Base-by-base conservation (phyloP, 305 asterid genomes). In the Solanum hybrid region DNA sequence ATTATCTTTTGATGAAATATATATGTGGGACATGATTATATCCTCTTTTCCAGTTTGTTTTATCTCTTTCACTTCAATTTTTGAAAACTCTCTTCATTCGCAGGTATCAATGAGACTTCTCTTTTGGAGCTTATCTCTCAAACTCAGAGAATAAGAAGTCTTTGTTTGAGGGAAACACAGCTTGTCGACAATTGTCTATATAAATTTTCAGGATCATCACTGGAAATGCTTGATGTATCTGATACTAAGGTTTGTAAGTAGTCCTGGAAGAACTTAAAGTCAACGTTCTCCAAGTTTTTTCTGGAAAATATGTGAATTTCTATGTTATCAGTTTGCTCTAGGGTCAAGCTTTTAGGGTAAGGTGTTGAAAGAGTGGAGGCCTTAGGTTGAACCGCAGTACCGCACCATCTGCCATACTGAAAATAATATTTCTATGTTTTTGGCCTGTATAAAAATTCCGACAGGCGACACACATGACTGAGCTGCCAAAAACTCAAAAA, bases 211-310 rank as follows among this genome's bases (percentile, higher is more conserved):
- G 99, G 98, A 90, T 86, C 91, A 84, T 94, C 96, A 89, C 92
- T 97, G 94, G 96, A 97, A 94, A 94, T 92, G 92, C 97, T 97
- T 89, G 98, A 97, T 93, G 94, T 96, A 90, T 97, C 99, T 87
- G 95, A 94, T 88, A 94, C 98, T 87, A 93, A 94, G 98, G 99
- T 96, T 46, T 14, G 88, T 86, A 32, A 46, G 40, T 29, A 82
- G 20, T 38, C 26, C 16, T 82, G 26, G 73, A 5, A 8, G 87
- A 82, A 42, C 73, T 27, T 46, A 46, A 82, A 82, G 87, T 82
- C 38, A 29, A n/a, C 11, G 60, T 82, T 56, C 40, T 27, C 73
- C 40, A 46, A 82, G 27, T 29, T 82, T 27, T 76, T 82, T 27
- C 71, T 82, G 38, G 72, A 82, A 82, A 82, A 17, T 60, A 82